These are phyloP conservation scores for Orbilia javanica DNA, from an alignment of 2,329 filamentous ascomycete species.

Conservation along the genomic window DNA sequence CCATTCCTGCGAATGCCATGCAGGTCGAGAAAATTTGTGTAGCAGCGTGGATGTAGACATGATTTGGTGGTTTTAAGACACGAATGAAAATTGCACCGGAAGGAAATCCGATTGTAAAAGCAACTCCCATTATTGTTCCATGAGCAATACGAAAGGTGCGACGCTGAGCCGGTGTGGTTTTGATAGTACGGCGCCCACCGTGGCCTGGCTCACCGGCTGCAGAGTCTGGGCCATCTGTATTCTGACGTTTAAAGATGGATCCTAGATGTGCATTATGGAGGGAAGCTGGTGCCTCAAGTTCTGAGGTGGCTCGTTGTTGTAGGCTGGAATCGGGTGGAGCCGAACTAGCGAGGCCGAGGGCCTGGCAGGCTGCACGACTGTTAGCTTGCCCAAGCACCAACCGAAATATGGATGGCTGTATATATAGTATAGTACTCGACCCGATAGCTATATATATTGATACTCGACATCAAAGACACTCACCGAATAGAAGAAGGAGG, in stretches of 20 bases:
- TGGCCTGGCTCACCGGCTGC: conserved; percentile 43
- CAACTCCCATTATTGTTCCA: conserved; percentile 71
- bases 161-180: conserved; percentile 44
- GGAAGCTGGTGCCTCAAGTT: not conserved
- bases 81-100: conserved; percentile 74
- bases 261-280: conserved; percentile 1
- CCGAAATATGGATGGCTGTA: not conserved
- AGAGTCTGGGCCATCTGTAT: conserved; percentile 28
- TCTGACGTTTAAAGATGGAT: conserved; percentile 11
- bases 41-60: conserved; percentile 68
- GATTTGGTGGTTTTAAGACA: conserved; percentile 68
- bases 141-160: conserved; percentile 50
- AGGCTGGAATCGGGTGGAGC: conserved; percentile 19
- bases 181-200: conserved; percentile 44
- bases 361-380: conserved; percentile 9
- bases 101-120: conserved; percentile 73
- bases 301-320: conserved; percentile 17
- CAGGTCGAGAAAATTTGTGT: conserved; percentile 71
- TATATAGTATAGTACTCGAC: too few species aligned
- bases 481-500: conserved; percentile 4
- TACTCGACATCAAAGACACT: not conserved
- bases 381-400: not conserved
- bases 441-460: too few species aligned
- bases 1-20: conserved; percentile 74
- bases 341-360: conserved; percentile 23